Evolutionary conservation across 2,329 filamentous ascomycete genomes (phyloP).

Genomic region (Diaporthe nobilis): DNA sequence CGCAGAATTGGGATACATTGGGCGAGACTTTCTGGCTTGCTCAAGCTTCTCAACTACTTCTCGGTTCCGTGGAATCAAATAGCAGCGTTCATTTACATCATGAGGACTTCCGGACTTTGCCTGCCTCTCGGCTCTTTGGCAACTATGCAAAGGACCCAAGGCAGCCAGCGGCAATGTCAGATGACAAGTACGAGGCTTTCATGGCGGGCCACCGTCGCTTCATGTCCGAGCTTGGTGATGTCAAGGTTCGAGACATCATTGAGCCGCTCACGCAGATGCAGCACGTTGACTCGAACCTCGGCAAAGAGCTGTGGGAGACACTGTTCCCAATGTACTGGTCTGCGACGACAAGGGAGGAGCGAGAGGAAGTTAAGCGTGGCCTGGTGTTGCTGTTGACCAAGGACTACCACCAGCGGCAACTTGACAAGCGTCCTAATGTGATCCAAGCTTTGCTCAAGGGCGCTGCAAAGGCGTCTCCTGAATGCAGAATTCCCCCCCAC

Average conservation of each 20-base stretch:
- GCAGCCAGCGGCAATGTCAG: conserved; percentile 78
- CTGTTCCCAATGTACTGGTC: conserved; percentile 97
- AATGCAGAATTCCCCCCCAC: conserved; percentile 94
- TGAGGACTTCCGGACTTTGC: conserved; percentile 86
- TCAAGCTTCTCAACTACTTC: conserved; percentile 92
- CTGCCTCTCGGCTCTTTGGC: conserved; percentile 80
- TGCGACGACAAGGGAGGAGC: conserved; percentile 87
- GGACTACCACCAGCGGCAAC: conserved; percentile 94
- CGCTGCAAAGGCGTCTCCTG: conserved; percentile 84
- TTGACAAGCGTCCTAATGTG: conserved; percentile 96
- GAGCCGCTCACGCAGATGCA: conserved; percentile 94
- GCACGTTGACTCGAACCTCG: conserved; percentile 85
- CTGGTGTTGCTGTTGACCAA: conserved; percentile 93
- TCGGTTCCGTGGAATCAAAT: conserved; percentile 91
- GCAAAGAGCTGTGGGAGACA: conserved; percentile 90
- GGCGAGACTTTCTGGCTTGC: conserved; percentile 97
- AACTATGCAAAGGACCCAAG: conserved; percentile 79
- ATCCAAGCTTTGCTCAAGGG: conserved; percentile 93
- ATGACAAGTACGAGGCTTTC: conserved; percentile 86
- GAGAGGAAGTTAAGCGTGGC: conserved; percentile 89
- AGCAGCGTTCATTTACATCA: conserved; percentile 81
- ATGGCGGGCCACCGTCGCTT: conserved; percentile 87
- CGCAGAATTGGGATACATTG: conserved; percentile 97
- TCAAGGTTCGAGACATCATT: conserved; percentile 89
- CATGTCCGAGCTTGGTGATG: conserved; percentile 83